Evolutionary conservation across 768 basidiomycete genomes (phyloP).

Genomic region (Leucocoprinus leucothites): DNA sequence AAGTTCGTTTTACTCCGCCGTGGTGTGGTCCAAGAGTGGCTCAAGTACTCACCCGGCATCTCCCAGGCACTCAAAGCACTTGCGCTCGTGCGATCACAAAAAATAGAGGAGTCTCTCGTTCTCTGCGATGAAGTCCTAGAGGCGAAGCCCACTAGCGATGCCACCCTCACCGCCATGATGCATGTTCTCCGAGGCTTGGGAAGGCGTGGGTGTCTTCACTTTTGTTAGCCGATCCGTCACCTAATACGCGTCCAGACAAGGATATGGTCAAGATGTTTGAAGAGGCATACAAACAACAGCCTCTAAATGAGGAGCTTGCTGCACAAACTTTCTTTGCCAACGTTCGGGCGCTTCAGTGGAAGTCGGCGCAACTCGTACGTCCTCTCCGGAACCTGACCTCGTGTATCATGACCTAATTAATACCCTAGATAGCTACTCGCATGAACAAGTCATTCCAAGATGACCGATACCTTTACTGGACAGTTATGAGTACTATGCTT

Average conservation of each 20-base stretch:
- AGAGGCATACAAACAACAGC: slow-evolving; percentile 79
- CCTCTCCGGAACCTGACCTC: neutral
- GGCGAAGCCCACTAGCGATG: slow-evolving; percentile 68
- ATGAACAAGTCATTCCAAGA: slow-evolving; percentile 85
- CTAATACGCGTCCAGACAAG: slow-evolving; percentile 40
- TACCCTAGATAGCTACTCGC: slow-evolving; percentile 64
- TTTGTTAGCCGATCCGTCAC: neutral
- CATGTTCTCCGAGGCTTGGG: slow-evolving; percentile 79
- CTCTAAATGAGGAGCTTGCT: slow-evolving; percentile 78
- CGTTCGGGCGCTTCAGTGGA: slow-evolving; percentile 78
- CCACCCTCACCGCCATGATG: slow-evolving; percentile 76
- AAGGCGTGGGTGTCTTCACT: slow-evolving; percentile 41
- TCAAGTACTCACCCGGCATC: slow-evolving; percentile 3
- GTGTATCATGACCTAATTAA: slow-evolving; percentile 9
- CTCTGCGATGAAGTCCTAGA: slow-evolving; percentile 81
- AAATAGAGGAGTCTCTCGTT: slow-evolving; percentile 77
- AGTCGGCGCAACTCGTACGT: slow-evolving; percentile 75
- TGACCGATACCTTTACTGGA: slow-evolving; percentile 82
- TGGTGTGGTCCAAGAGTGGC: slow-evolving; percentile 16
- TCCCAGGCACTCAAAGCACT: slow-evolving; percentile 77
- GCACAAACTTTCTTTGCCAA: slow-evolving; percentile 85
- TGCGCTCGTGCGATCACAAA: slow-evolving; percentile 79
- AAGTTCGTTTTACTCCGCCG: slow-evolving; percentile 38
- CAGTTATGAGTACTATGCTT: slow-evolving; percentile 71
- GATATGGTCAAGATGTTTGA: slow-evolving; percentile 86